A percentile compares a stretch with the other conserved stretches of the same genome.
Conservation (phyloP, 176 grass and related monocot species). For the Eremochloa ophiuroides region DNA sequence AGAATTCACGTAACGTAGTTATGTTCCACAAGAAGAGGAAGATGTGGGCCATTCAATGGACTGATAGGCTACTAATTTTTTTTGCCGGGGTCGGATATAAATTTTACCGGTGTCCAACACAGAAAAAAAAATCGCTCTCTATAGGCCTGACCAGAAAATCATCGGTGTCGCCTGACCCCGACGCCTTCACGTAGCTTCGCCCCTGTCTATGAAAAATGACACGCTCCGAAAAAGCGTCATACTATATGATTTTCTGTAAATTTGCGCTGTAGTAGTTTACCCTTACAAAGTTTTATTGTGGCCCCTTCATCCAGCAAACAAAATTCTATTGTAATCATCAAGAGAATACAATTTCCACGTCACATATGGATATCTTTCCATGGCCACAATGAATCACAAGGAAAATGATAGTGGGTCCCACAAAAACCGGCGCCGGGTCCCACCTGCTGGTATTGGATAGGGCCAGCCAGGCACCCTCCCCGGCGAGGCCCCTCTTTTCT, state of each 20-base stretch:
- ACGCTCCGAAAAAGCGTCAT: background rate
- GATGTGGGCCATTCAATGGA: too few relatives aligned
- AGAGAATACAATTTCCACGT: background rate
- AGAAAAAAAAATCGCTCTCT: too few relatives aligned
- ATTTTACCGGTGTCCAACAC: too few relatives aligned
- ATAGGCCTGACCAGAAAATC: too few relatives aligned
- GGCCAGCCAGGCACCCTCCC: conserved; percentile 25
- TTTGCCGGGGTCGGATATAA: too few relatives aligned
- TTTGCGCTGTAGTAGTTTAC: background rate
- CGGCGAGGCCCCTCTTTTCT: conserved; percentile 4
- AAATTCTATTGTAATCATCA: background rate
- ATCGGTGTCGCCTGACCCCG: too few relatives aligned
- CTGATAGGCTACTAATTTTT: too few relatives aligned
- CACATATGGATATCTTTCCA: background rate
- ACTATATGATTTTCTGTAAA: background rate
- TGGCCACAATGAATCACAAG: conserved; percentile 8
- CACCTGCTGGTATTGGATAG: conserved; percentile 30
- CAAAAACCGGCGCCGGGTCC: conserved; percentile 17
- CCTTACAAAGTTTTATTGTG: background rate
- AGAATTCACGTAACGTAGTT: too few relatives aligned
- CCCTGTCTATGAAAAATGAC: background rate
- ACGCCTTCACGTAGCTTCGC: too few relatives aligned
- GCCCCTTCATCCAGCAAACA: background rate
- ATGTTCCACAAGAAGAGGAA: too few relatives aligned
- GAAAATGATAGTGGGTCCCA: conserved; percentile 14